Evolutionary conservation across 225 moss, liverwort and hornwort genomes (phyloP).

Genomic region (Takakia lepidozioides): DNA sequence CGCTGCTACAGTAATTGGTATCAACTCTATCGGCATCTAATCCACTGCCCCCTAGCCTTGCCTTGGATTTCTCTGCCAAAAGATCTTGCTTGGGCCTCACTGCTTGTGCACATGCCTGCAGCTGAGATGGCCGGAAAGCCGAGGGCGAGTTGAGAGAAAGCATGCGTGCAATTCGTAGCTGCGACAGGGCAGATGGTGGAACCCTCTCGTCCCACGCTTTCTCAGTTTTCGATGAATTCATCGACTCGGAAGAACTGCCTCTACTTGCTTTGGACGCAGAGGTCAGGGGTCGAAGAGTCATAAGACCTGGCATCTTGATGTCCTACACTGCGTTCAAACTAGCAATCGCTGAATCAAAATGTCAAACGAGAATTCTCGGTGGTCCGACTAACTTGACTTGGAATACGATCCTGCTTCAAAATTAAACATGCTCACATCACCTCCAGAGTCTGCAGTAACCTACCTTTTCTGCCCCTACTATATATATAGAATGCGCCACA

Average conservation of each 20-base stretch:
- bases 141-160: not conserved
- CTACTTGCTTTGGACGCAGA: constrained; percentile 17
- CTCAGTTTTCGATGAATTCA: constrained; percentile 10
- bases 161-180: constrained; percentile 3
- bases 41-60: constrained; percentile 3
- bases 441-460: too few relatives aligned
- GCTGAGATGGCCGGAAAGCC: constrained; percentile 1
- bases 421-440: too few relatives aligned
- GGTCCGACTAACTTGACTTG: too few relatives aligned
- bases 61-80: constrained; percentile 1
- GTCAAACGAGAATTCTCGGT: too few relatives aligned
- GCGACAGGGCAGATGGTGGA: constrained; percentile 8
- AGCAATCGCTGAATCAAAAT: too few relatives aligned
- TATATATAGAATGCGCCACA: too few relatives aligned
- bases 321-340: too few relatives aligned
- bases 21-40: constrained; percentile 7
- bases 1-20: constrained; percentile 28
- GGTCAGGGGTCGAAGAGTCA: constrained; percentile 28
- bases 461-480: too few relatives aligned
- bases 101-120: constrained; percentile 1
- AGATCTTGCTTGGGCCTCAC: constrained; percentile 11
- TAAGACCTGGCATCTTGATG: constrained; percentile 40
- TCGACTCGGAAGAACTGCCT: constrained; percentile 5
- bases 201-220: constrained; percentile 18
- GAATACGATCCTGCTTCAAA: too few relatives aligned